Percentiles rank a stretch among this genome's conserved stretches.
Evolutionary conservation across 2,329 filamentous ascomycete species (phyloP).

Genomic region (Dothistroma pini): DNA sequence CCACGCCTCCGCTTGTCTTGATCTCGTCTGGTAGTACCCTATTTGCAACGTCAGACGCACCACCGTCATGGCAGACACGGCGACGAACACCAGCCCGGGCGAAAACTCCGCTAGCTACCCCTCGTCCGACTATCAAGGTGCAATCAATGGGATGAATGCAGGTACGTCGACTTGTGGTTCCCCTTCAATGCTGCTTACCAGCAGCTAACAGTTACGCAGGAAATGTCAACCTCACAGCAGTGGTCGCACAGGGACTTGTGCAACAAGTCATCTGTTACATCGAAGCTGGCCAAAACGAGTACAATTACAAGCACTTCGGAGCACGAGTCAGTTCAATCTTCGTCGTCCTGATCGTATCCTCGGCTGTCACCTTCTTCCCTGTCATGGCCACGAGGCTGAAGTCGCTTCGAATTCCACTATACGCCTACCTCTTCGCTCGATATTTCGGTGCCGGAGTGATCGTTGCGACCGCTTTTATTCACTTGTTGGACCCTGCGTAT

Average conservation of each 20-base stretch:
- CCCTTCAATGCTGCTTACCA: background rate
- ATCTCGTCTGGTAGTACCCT: background rate
- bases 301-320: constrained; percentile 47
- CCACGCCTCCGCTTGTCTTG: background rate
- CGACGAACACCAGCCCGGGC: constrained; percentile 11
- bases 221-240: constrained; percentile 20
- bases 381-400: constrained; percentile 43
- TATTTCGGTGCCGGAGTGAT: constrained; percentile 50
- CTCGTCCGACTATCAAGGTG: background rate
- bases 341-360: constrained; percentile 44
- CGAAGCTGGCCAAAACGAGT: constrained; percentile 45
- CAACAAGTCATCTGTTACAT: constrained; percentile 21
- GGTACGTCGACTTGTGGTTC: background rate
- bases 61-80: background rate
- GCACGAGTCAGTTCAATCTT: constrained; percentile 44
- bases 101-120: background rate
- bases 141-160: background rate
- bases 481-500: constrained; percentile 37
- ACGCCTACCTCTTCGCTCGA: constrained; percentile 46
- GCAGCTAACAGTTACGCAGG: background rate
- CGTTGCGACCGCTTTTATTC: constrained; percentile 47
- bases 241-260: constrained; percentile 11
- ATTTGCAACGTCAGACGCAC: background rate
- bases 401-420: constrained; percentile 40
- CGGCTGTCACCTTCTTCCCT: constrained; percentile 44